Percentiles rank a stretch among this genome's conserved stretches.
Evolutionary conservation across 1,284 basidiomycete species (phyloP).

Genomic region (Ganoderma multipileum): DNA sequence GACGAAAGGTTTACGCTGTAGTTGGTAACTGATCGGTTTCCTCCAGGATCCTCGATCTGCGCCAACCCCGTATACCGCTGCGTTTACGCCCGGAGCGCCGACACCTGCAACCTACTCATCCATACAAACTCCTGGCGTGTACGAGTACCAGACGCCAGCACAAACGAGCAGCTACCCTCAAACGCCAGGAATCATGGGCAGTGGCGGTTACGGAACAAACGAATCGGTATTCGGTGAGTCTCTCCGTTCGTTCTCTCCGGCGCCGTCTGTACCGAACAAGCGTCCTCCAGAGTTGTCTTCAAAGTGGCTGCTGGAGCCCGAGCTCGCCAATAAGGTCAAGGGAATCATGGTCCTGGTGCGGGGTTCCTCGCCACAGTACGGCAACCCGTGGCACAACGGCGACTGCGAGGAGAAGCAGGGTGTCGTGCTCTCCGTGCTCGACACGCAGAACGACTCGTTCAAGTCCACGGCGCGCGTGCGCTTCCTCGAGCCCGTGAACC

Average conservation of each 20-base stretch:
- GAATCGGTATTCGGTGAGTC: constrained; percentile 26
- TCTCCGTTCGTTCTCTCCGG: neutral
- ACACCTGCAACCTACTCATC: constrained; percentile 34
- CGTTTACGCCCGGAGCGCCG: constrained; percentile 27
- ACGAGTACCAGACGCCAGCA: constrained; percentile 47
- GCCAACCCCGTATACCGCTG: constrained; percentile 23
- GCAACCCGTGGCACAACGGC: constrained; percentile 55
- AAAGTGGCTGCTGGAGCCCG: constrained; percentile 55
- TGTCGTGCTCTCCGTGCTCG: constrained; percentile 46
- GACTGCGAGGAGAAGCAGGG: constrained; percentile 60
- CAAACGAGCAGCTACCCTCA: constrained; percentile 44
- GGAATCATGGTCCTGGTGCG: constrained; percentile 57
- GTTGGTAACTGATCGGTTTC: neutral
- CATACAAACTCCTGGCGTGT: constrained; percentile 53
- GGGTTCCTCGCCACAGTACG: constrained; percentile 47
- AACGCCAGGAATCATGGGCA: constrained; percentile 53
- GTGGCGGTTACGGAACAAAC: constrained; percentile 40
- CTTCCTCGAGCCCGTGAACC: constrained; percentile 36
- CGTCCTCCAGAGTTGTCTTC: constrained; percentile 36
- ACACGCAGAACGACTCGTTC: constrained; percentile 41
- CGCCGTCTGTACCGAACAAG: neutral
- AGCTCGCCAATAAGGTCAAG: constrained; percentile 45
- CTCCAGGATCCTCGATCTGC: constrained; percentile 18
- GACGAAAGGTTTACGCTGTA: neutral
- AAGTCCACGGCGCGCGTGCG: constrained; percentile 40